A percentile compares a stretch with the other conserved stretches of the same genome.
Conservation (phyloP, 192 early-diverging fungal genomes). For the Hyaloraphidium curvatum region DNA sequence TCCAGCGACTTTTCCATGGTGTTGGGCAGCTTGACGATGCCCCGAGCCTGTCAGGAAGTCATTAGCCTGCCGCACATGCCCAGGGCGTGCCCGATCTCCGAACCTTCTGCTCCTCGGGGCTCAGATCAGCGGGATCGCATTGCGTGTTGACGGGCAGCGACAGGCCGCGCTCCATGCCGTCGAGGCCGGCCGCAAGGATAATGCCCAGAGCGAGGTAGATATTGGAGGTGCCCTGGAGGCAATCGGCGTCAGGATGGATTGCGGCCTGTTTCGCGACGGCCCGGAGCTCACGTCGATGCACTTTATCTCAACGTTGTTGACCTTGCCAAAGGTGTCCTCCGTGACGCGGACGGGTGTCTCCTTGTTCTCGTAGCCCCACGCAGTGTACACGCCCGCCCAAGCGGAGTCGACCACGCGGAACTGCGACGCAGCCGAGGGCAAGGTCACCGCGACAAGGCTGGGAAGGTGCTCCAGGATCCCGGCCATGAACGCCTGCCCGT, state of each 20-base stretch:
- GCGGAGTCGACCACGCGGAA: background rate
- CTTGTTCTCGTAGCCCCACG: slow-evolving; percentile 1
- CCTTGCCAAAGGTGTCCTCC: background rate
- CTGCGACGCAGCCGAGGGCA: background rate
- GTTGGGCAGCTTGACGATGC: background rate
- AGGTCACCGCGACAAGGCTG: background rate
- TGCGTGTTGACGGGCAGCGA: background rate
- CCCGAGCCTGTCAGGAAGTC: too few species aligned
- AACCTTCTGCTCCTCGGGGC: background rate
- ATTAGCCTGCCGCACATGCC: too few species aligned
- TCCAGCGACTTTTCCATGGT: background rate
- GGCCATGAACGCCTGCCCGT: slow-evolving; percentile 1
- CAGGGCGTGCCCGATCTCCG: too few species aligned
- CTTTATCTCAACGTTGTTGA: slow-evolving; percentile 1
- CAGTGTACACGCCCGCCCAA: slow-evolving; percentile 1
- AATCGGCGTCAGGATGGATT: background rate
- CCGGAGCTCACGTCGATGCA: background rate
- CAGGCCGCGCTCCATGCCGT: slow-evolving; percentile 3
- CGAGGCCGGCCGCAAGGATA: slow-evolving; percentile 1
- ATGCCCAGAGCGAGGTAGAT: slow-evolving; percentile 1
- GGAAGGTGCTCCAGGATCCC: background rate
- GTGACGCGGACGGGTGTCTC: slow-evolving; percentile 1
- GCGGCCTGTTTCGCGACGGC: background rate
- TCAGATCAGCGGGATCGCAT: background rate
- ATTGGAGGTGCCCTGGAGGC: too few species aligned